These are phyloP conservation scores for Cordia subcordata DNA, from an alignment of 257 asterid species.

Conservation along the genomic window DNA sequence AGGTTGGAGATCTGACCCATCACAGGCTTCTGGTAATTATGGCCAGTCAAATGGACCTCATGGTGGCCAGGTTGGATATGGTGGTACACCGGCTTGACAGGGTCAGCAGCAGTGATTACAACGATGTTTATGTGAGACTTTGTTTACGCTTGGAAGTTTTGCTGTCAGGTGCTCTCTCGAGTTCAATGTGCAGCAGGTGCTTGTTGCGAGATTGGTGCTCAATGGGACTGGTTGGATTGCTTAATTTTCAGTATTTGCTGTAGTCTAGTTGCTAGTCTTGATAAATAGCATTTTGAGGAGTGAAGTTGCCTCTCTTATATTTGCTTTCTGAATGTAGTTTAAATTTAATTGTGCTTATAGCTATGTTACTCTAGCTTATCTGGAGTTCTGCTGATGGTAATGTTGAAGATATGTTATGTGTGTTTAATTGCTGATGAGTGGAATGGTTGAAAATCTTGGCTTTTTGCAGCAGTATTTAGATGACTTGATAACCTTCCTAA, in stretches of 20 bases:
- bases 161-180: slow-evolving; percentile 16
- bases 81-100: slow-evolving; percentile 59
- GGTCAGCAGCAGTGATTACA: slow-evolving; percentile 48
- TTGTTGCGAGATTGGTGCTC: slow-evolving; percentile 34
- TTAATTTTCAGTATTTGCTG: slow-evolving; percentile 33
- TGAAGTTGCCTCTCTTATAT: slow-evolving; percentile 36
- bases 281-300: slow-evolving; percentile 51
- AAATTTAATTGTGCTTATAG: slow-evolving; percentile 43
- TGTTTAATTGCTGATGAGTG: slow-evolving; percentile 27
- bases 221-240: slow-evolving; percentile 55
- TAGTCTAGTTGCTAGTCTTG: slow-evolving; percentile 35
- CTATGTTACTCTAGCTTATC: slow-evolving; percentile 37
- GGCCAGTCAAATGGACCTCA: slow-evolving; percentile 36
- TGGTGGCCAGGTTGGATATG: slow-evolving; percentile 54
- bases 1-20: slow-evolving; percentile 66
- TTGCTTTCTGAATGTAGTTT: slow-evolving; percentile 44
- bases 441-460: slow-evolving; percentile 19
- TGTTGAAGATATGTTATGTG: slow-evolving; percentile 42
- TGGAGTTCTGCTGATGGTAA: slow-evolving; percentile 31
- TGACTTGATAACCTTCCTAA: slow-evolving; percentile 9
- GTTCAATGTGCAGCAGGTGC: slow-evolving; percentile 34
- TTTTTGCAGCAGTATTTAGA: slow-evolving; percentile 17
- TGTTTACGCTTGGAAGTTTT: slow-evolving; percentile 20
- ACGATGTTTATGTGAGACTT: slow-evolving; percentile 3
- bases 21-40: slow-evolving; percentile 52